phyloP scores from a whole-genome alignment of 2,329 filamentous ascomycete species.

The Elsinoe necatrix region DNA sequence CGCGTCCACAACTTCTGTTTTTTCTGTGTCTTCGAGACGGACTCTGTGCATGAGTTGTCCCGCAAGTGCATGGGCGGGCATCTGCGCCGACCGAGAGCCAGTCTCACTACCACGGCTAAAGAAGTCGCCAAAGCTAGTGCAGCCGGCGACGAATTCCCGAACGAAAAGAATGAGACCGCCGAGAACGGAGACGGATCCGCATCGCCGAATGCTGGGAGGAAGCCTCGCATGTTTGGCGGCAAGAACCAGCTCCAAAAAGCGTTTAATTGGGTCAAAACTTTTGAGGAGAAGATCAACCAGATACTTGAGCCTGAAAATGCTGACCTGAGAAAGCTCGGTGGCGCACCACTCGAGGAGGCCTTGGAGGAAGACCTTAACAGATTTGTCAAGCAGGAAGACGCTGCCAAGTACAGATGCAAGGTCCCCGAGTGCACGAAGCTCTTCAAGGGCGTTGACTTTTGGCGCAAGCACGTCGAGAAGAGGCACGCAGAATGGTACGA shows the following conservation, averaged over 20 bases:
- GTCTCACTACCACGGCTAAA: conserved; percentile 73
- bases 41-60: conserved; percentile 90
- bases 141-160: conserved; percentile 70
- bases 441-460: conserved; percentile 95
- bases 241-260: conserved; percentile 80
- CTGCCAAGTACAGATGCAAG: conserved; percentile 93
- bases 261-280: conserved; percentile 98
- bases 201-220: conserved; percentile 62
- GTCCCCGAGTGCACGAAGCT: conserved; percentile 93
- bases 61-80: conserved; percentile 97
- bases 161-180: conserved; percentile 34
- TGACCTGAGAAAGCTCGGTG: conserved; percentile 83
- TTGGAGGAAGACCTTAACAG: conserved; percentile 78
- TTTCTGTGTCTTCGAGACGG: conserved; percentile 98
- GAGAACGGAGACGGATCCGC: conserved; percentile 49
- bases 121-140: conserved; percentile 80
- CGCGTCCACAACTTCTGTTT: conserved; percentile 99
- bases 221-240: conserved; percentile 48
- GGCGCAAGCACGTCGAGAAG: conserved; percentile 97
- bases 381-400: conserved; percentile 93
- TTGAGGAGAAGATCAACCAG: conserved; percentile 91
- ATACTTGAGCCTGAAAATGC: conserved; percentile 83
- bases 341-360: conserved; percentile 76
- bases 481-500: conserved; percentile 84
- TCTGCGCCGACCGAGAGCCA: conserved; percentile 79